Percentiles rank a stretch among this genome's conserved stretches.
Evolutionary conservation across 352 stramenopile genomes (phyloP).

Genomic region (Phytophthora colocasiae): DNA sequence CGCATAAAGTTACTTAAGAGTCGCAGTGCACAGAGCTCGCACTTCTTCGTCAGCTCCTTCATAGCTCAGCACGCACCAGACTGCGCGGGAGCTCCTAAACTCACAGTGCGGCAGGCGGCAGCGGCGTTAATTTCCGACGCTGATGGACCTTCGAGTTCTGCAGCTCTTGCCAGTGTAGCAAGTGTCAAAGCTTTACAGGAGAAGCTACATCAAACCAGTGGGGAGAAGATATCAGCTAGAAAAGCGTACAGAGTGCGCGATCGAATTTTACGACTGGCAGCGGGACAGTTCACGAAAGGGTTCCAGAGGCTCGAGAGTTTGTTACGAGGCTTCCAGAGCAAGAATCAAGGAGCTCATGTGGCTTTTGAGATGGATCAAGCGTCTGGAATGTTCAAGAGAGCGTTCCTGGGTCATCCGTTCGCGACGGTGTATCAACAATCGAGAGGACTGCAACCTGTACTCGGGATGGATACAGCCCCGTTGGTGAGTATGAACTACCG

Average conservation of each 20-base stretch:
- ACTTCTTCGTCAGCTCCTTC: conserved; percentile 52
- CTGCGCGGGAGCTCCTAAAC: conserved; percentile 34
- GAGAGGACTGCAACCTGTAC: conserved; percentile 31
- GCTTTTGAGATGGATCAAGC: conserved; percentile 29
- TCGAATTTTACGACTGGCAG: conserved; percentile 34
- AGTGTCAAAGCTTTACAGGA: conserved; percentile 44
- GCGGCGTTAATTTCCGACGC: conserved; percentile 26
- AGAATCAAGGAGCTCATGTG: conserved; percentile 37
- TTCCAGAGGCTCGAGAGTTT: conserved; percentile 44
- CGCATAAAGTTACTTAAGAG: conserved; percentile 48
- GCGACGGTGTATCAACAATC: conserved; percentile 28
- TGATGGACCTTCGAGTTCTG: conserved; percentile 6
- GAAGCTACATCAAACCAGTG: conserved; percentile 29
- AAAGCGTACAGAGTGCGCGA: conserved; percentile 48
- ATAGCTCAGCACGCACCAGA: conserved; percentile 25
- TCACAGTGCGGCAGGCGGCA: conserved; percentile 44
- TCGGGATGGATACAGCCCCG: conserved; percentile 35
- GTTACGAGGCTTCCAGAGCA: conserved; percentile 34
- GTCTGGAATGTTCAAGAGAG: conserved; percentile 32
- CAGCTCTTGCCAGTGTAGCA: conserved; percentile 17
- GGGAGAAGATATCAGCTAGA: conserved; percentile 38
- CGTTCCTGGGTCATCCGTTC: conserved; percentile 41
- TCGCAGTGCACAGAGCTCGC: conserved; percentile 41
- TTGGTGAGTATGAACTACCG: conserved; percentile 43
- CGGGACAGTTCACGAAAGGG: conserved; percentile 37